These are phyloP conservation scores for Inga oerstediana DNA, from an alignment of 306 rosid genomes.

Conservation along the genomic window DNA sequence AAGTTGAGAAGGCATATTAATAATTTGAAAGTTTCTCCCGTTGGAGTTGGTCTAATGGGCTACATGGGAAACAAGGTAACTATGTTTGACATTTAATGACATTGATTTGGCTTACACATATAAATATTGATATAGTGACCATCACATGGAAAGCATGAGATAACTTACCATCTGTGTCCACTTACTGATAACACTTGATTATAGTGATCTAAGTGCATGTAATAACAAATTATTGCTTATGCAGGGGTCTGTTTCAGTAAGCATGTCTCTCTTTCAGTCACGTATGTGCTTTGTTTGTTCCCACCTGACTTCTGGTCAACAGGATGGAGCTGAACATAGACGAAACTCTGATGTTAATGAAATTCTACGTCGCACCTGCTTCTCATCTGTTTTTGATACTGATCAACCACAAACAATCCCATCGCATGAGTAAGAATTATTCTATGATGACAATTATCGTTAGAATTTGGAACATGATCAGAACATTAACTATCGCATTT, in stretches of 20 bases:
- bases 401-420: slow-evolving; percentile 88
- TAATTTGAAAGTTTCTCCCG: slow-evolving; percentile 84
- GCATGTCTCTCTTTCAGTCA: slow-evolving; percentile 92
- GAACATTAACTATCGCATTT: background rate
- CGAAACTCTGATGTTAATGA: slow-evolving; percentile 87
- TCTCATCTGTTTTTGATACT: slow-evolving; percentile 68
- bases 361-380: slow-evolving; percentile 77
- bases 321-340: slow-evolving; percentile 80
- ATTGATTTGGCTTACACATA: slow-evolving; percentile 18
- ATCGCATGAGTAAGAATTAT: slow-evolving; percentile 81
- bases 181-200: slow-evolving; percentile 26
- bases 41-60: slow-evolving; percentile 98
- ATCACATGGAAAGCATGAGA: slow-evolving; percentile 16
- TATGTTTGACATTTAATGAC: slow-evolving; percentile 27
- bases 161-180: slow-evolving; percentile 12
- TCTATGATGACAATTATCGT: background rate
- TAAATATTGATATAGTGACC: background rate
- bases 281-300: slow-evolving; percentile 95
- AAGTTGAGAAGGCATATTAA: slow-evolving; percentile 87
- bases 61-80: slow-evolving; percentile 99
- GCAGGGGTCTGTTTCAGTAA: slow-evolving; percentile 97
- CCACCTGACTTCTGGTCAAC: slow-evolving; percentile 93
- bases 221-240: slow-evolving; percentile 35
- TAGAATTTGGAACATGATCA: background rate
- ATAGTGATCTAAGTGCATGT: slow-evolving; percentile 26